These are phyloP conservation scores for Cyclostephanos invisitatus DNA, from an alignment of 108 stramenopile species.

Conservation along the genomic window DNA sequence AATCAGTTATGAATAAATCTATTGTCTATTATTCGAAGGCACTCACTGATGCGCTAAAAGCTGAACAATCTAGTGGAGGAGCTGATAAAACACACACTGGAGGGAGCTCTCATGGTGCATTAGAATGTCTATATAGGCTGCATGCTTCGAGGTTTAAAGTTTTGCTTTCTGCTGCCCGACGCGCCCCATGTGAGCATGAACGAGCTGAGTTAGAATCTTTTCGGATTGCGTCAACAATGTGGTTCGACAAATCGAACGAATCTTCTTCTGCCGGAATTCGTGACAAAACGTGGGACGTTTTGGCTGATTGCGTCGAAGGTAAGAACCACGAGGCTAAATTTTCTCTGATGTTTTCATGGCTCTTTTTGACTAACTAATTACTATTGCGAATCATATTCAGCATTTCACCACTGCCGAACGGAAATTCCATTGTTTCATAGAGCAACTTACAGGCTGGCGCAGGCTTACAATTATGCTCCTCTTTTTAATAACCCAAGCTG, in stretches of 20 bases:
- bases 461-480: constrained; percentile 84
- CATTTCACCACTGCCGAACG: constrained; percentile 64
- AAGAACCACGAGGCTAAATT: background rate
- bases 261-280: constrained; percentile 21
- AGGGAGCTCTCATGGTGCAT: constrained; percentile 80
- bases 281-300: constrained; percentile 64
- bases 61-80: constrained; percentile 54
- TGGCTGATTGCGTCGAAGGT: constrained; percentile 67
- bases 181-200: constrained; percentile 44
- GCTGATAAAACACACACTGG: constrained; percentile 53
- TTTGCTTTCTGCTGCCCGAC: constrained; percentile 56
- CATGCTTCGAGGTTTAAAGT: constrained; percentile 83
- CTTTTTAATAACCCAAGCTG: constrained; percentile 59
- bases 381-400: constrained; percentile 16
- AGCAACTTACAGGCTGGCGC: constrained; percentile 77
- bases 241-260: constrained; percentile 44
- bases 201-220: constrained; percentile 66
- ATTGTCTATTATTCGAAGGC: constrained; percentile 61
- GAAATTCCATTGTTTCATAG: constrained; percentile 79
- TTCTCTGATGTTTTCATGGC: background rate
- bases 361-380: background rate
- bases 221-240: constrained; percentile 55
- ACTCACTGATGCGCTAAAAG: constrained; percentile 48
- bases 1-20: constrained; percentile 57
- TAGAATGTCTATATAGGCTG: constrained; percentile 78